These are phyloP conservation scores for Sarocladiaceae sp. DNA, from an alignment of 2,329 filamentous ascomycete species.

Conservation along the genomic window DNA sequence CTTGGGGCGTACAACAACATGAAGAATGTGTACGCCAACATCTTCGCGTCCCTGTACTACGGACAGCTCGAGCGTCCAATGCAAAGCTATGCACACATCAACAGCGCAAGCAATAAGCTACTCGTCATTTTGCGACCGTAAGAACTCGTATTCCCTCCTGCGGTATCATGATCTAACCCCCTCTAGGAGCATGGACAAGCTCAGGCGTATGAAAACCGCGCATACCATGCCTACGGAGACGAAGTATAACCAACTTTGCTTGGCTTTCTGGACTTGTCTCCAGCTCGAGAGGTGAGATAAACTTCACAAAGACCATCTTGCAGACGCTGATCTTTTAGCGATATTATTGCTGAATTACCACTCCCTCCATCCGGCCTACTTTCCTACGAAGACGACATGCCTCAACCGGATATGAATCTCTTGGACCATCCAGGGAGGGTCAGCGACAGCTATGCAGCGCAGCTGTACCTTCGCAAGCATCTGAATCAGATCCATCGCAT, in stretches of 20 bases:
- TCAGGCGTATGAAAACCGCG: slow-evolving; percentile 34
- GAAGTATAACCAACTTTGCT: slow-evolving; percentile 55
- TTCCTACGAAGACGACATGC: slow-evolving; percentile 57
- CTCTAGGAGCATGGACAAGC: slow-evolving; percentile 41
- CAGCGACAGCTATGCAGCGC: slow-evolving; percentile 54
- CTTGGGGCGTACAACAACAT: slow-evolving; percentile 73
- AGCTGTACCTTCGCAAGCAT: slow-evolving; percentile 58
- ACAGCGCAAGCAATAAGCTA: slow-evolving; percentile 48
- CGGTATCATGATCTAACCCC: slow-evolving; percentile 3
- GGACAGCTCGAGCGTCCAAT: slow-evolving; percentile 81
- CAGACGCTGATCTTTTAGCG: slow-evolving; percentile 42
- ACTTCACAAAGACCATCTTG: neutral
- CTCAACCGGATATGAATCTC: slow-evolving; percentile 53
- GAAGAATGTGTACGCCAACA: slow-evolving; percentile 75
- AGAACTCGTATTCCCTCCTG: slow-evolving; percentile 26
- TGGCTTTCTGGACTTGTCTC: slow-evolving; percentile 89
- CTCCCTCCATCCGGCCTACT: slow-evolving; percentile 55
- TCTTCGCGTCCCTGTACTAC: slow-evolving; percentile 82
- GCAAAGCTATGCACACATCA: slow-evolving; percentile 67
- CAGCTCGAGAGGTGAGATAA: slow-evolving; percentile 73
- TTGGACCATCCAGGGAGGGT: slow-evolving; percentile 41
- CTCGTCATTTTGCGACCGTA: slow-evolving; percentile 72
- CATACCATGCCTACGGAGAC: slow-evolving; percentile 33
- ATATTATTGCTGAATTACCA: slow-evolving; percentile 82
- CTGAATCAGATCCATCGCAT: slow-evolving; percentile 56